Evolutionary conservation across 179 eudicot genomes (phyloP).

Genomic region (Nepenthes alata): DNA sequence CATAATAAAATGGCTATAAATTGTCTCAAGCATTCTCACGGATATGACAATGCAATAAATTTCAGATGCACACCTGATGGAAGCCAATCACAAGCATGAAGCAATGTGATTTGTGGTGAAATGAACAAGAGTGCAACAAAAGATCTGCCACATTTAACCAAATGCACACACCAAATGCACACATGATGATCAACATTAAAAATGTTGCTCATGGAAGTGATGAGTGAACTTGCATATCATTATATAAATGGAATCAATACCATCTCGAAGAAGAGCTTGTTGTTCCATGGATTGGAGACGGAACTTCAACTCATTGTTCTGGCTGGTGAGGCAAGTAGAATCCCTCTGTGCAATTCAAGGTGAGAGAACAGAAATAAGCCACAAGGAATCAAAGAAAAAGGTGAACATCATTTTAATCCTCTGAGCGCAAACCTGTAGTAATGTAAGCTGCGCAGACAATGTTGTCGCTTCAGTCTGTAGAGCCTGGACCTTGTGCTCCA

Average conservation of each 20-base stretch:
- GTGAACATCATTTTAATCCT: not conserved
- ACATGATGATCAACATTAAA: not conserved
- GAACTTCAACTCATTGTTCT: slow-evolving; percentile 81
- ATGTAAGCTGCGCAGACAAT: slow-evolving; percentile 27
- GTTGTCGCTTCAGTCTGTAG: slow-evolving; percentile 26
- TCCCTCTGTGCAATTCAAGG: slow-evolving; percentile 45
- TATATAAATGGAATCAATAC: slow-evolving; percentile 25
- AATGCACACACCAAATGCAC: not conserved
- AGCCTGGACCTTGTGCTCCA: slow-evolving; percentile 27
- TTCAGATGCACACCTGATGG: too few species aligned
- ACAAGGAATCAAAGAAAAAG: not conserved
- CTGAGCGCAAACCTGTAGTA: slow-evolving; percentile 20
- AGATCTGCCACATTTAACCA: not conserved
- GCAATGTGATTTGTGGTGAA: not conserved
- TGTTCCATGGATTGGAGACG: slow-evolving; percentile 97
- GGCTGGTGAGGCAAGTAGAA: slow-evolving; percentile 65
- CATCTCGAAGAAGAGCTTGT: slow-evolving; percentile 90
- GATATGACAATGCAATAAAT: not conserved
- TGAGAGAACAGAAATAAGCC: slow-evolving; percentile 4
- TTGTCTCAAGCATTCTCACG: too few species aligned
- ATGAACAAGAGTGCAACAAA: not conserved
- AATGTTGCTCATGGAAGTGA: not conserved
- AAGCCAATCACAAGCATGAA: too few species aligned
- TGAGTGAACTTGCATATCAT: not conserved
- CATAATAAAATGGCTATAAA: not conserved